Conservation (phyloP, 139 green algal species). For the Chlamydomonas sphaeroides region DNA sequence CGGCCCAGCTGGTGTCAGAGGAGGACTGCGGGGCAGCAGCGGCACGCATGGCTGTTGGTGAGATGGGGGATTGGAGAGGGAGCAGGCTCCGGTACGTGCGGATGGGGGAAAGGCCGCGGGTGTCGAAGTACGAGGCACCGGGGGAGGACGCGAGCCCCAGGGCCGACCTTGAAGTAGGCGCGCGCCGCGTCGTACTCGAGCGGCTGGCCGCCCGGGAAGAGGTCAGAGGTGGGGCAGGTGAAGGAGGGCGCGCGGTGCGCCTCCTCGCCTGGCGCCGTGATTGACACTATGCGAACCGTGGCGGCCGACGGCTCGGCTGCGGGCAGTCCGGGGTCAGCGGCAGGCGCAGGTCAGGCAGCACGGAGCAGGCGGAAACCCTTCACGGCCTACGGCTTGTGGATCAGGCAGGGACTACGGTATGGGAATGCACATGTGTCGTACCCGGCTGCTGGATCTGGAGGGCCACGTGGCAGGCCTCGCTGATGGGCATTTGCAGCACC, state of each 20-base stretch:
- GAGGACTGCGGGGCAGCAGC: conserved; percentile 33
- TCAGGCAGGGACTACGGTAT: no score
- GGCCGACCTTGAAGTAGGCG: conserved; percentile 66
- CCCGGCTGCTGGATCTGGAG: background rate
- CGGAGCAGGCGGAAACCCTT: no score
- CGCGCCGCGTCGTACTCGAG: conserved; percentile 68
- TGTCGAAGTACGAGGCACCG: no score
- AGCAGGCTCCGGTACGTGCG: background rate
- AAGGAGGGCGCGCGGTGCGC: conserved; percentile 68
- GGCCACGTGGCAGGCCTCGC: conserved; percentile 79
- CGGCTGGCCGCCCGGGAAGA: conserved; percentile 64
- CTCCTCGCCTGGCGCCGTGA: conserved; percentile 34
- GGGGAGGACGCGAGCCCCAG: no score
- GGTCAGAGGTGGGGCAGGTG: conserved; percentile 68
- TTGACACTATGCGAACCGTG: conserved; percentile 24
- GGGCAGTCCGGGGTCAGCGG: background rate
- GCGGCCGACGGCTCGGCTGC: background rate
- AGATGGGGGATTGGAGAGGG: background rate
- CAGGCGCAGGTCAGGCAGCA: no score
- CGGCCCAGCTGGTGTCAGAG: conserved; percentile 76
- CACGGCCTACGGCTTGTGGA: no score
- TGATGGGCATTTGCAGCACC: conserved; percentile 91
- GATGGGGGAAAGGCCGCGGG: no score
- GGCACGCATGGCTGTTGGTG: background rate
- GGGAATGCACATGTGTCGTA: no score